Conservation (phyloP, 1,284 basidiomycete genomes). For the Inonotus obliquus region DNA sequence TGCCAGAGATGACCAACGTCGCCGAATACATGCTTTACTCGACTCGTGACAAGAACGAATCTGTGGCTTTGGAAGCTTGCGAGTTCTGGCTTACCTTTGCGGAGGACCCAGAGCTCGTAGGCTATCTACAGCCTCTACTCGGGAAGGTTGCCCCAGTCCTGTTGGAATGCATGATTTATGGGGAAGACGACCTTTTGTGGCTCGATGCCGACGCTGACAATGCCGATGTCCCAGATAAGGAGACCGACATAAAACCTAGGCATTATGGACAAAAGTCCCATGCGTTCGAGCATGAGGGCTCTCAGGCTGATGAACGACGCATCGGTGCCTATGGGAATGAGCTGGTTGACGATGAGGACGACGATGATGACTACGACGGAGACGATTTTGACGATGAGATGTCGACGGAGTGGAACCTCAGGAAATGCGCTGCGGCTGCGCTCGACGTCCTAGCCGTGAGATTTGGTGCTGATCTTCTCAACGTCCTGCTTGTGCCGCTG, state of each 20-base stretch:
- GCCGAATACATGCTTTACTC: conserved; percentile 99
- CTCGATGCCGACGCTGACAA: conserved; percentile 92
- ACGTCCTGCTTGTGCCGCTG: conserved; percentile 84
- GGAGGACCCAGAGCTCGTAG: conserved; percentile 84
- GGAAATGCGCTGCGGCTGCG: conserved; percentile 97
- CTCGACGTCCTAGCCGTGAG: conserved; percentile 95
- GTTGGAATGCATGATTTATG: conserved; percentile 96
- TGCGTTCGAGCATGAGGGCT: conserved; percentile 70
- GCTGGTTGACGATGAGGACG: conserved; percentile 71
- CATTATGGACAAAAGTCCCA: conserved; percentile 86
- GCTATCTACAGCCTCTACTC: conserved; percentile 83
- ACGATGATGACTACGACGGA: conserved; percentile 82
- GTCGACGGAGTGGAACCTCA: conserved; percentile 97
- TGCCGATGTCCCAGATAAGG: conserved; percentile 87
- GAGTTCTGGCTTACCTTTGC: conserved; percentile 99
- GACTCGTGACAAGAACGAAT: conserved; percentile 94
- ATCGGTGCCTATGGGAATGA: conserved; percentile 70
- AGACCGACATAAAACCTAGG: conserved; percentile 93
- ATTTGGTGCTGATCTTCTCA: conserved; percentile 83
- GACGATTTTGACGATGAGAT: conserved; percentile 95
- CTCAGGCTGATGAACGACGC: conserved; percentile 36
- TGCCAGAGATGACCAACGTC: conserved; percentile 93
- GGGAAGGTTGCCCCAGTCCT: conserved; percentile 89
- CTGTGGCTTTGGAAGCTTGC: conserved; percentile 93
- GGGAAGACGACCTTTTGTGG: conserved; percentile 94